Evolutionary conservation across 805 yeast species (phyloP), one percentile per base, ranked within the genome.

Genomic region (Yarrowia sp.): DNA sequence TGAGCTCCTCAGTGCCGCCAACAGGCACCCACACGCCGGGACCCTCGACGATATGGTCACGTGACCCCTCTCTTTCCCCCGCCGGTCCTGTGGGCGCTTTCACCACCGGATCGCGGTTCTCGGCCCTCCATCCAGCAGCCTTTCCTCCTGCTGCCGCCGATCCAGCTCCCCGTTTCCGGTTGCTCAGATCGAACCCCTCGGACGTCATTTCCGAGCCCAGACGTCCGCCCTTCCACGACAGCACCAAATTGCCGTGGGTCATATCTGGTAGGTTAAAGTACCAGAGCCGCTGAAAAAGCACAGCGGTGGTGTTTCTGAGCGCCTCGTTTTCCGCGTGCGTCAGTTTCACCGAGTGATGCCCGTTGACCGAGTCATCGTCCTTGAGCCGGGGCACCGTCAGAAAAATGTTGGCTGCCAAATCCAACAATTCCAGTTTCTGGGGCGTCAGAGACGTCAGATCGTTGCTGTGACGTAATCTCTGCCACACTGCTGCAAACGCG

Each of bases 261-360:
- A 80, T 80, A 71, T 88, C 93, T 70, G 91, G 84, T 50, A 89
- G 76, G 70, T 87, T 87, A 73, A 86, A 86, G 73, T 89, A 90
- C 96, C 96, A 89, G 65, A 86, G 79, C 70, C 86, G 86, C 71
- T 86, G 86, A 74, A 86, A 88, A 2, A 58, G 64, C 14, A 58
- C 51, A 8, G 64, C 39, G 8, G 51, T 43, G 0, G 91, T 84
- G 14, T 83, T 78, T 71, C 85, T 84, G 69, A 86, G 84, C 43
- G 81, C 75, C 70, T 87, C 90, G 72, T 86, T 86, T 65, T 84
- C 66, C 78, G 79, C 71, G 82, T 77, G 28, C 14, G 44, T 75
- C 70, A n/a, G 81, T 77, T 51, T 58, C 8, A 33, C 42, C 32
- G 28, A 14, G 9, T 35, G 28, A 75, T 71, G 65, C 76, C 81